These are phyloP conservation scores for Scenedesmus sp. DNA, from an alignment of 163 green algal species.

Conservation along the genomic window DNA sequence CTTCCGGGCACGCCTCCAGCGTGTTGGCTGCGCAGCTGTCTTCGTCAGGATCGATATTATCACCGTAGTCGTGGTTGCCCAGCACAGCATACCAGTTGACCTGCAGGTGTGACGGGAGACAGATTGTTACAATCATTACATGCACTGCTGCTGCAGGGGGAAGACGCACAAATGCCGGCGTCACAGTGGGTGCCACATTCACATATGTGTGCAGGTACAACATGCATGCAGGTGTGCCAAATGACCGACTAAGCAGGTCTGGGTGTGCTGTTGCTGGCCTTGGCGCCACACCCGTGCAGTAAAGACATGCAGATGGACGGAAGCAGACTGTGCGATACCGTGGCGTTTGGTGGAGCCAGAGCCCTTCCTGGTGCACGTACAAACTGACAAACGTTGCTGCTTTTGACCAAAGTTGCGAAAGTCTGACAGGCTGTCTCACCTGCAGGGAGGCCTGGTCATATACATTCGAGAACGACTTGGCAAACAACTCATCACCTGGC, in stretches of 20 bases:
- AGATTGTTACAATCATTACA: too few species aligned
- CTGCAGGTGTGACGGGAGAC: constrained; percentile 30
- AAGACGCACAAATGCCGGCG: background rate
- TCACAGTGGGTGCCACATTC: background rate
- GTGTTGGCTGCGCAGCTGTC: constrained; percentile 35
- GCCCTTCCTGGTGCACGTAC: too few species aligned
- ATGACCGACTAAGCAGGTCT: too few species aligned
- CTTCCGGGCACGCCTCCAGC: constrained; percentile 32
- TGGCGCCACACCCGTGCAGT: too few species aligned
- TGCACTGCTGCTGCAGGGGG: too few species aligned
- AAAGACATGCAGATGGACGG: too few species aligned
- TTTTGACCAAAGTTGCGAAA: too few species aligned
- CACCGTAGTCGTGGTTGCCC: constrained; percentile 76
- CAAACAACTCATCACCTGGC: constrained; percentile 62
- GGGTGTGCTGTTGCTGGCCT: too few species aligned
- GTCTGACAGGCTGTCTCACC: constrained; percentile 21
- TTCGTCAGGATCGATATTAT: constrained; percentile 35
- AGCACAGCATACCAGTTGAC: constrained; percentile 79
- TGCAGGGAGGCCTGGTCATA: constrained; percentile 68
- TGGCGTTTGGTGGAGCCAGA: too few species aligned
- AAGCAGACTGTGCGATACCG: too few species aligned
- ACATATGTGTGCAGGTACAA: background rate
- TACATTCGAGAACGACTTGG: constrained; percentile 66
- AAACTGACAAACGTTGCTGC: background rate
- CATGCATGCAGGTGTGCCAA: too few species aligned